Evolutionary conservation across 208 protist genomes (phyloP).

Genomic region (Leishmania turanica): DNA sequence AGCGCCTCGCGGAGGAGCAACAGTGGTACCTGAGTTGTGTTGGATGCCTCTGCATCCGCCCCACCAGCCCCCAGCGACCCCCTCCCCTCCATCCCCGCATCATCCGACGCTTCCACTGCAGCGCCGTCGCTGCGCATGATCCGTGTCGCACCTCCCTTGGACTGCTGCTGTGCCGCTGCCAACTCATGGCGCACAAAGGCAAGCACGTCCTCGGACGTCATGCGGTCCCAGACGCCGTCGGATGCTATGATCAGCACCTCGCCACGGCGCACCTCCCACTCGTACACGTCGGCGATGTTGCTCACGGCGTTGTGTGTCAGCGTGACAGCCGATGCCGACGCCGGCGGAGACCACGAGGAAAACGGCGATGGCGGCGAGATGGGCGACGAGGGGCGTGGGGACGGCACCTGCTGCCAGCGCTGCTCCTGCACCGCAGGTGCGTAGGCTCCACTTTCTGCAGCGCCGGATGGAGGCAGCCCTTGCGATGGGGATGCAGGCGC

Average conservation of each 20-base stretch:
- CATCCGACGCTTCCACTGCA: neutral
- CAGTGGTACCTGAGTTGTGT: neutral
- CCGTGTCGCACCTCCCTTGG: neutral
- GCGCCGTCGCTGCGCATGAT: neutral
- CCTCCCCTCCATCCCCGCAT: neutral
- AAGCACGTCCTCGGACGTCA: slow-evolving; percentile 60
- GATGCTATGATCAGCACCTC: slow-evolving; percentile 83
- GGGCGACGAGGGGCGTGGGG: neutral
- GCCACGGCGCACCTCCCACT: slow-evolving; percentile 49
- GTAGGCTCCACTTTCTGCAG: neutral
- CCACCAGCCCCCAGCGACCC: neutral
- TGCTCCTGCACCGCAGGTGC: neutral
- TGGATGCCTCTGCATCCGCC: neutral
- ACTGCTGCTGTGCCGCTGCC: neutral
- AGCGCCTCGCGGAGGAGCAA: neutral
- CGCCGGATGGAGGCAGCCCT: neutral
- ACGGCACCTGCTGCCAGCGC: neutral
- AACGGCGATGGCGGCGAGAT: slow-evolving; percentile 6
- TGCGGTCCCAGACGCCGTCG: slow-evolving; percentile 82
- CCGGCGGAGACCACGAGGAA: neutral
- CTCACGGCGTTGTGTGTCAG: slow-evolving; percentile 55
- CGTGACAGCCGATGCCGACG: neutral
- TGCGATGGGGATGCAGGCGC: neutral
- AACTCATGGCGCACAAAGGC: slow-evolving; percentile 43
- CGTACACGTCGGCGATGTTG: slow-evolving; percentile 79